These are phyloP conservation scores for Pythium guiyangense DNA, from an alignment of 352 stramenopile species.

Conservation along the genomic window DNA sequence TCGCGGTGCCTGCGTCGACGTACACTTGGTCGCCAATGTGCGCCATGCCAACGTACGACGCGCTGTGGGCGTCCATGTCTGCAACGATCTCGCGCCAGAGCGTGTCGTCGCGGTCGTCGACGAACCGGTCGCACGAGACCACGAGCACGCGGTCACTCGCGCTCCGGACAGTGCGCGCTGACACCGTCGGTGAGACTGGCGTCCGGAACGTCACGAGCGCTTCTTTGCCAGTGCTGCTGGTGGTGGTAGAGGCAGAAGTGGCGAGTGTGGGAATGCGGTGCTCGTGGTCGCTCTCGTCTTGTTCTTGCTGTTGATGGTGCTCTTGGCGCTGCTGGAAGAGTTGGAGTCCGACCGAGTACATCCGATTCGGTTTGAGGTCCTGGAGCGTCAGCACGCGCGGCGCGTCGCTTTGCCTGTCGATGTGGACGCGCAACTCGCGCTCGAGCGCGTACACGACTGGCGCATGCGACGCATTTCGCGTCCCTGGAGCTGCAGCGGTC, in stretches of 20 bases:
- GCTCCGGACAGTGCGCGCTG: not conserved
- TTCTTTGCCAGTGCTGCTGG: constrained; percentile 10
- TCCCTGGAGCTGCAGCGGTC: too few species aligned
- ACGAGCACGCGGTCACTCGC: too few species aligned
- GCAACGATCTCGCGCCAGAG: constrained; percentile 31
- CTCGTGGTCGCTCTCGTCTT: too few species aligned
- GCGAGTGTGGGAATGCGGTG: too few species aligned
- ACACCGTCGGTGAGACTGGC: not conserved
- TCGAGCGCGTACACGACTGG: too few species aligned
- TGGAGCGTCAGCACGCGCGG: constrained; percentile 28
- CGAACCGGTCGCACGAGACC: constrained; percentile 52
- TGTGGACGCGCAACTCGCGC: too few species aligned
- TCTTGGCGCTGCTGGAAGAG: not conserved
- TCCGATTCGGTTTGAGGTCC: constrained; percentile 26
- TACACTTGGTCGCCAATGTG: constrained; percentile 63
- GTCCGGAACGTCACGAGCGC: constrained; percentile 35
- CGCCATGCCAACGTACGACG: constrained; percentile 43
- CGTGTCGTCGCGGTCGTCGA: constrained; percentile 51
- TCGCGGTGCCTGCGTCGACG: constrained; percentile 30
- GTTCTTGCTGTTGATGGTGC: too few species aligned
- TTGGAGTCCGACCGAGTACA: constrained; percentile 29
- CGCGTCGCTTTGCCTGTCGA: not conserved
- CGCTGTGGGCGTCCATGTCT: constrained; percentile 26
- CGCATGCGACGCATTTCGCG: too few species aligned
- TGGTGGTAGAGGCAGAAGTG: not conserved